A percentile compares a stretch with the other conserved stretches of the same genome.
phyloP scores from a whole-genome alignment of 1,139 yeast genomes.

The Ashbya aceris region DNA sequence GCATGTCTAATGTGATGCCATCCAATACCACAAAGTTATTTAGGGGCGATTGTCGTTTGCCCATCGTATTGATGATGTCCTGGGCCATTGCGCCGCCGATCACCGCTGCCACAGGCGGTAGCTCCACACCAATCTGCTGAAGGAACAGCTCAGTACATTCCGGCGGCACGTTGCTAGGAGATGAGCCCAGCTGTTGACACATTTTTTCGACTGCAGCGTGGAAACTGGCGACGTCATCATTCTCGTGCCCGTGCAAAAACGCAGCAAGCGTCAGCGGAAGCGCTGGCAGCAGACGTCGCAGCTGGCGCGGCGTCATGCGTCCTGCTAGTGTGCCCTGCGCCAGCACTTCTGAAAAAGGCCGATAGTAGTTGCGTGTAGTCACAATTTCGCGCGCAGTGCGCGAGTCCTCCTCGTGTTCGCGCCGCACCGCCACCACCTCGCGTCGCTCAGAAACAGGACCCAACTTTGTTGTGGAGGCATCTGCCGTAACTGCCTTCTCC shows the following conservation, averaged over 20 bases:
- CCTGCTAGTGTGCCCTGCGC: conserved; percentile 33
- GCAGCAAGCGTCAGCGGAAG: conserved; percentile 56
- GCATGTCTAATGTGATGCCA: conserved; percentile 63
- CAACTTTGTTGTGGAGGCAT: conserved; percentile 34
- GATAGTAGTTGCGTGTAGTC: conserved; percentile 47
- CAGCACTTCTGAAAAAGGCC: conserved; percentile 33
- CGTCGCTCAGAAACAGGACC: conserved; percentile 43
- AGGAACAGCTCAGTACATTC: conserved; percentile 36
- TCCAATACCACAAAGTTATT: conserved; percentile 75
- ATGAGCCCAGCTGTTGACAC: conserved; percentile 36
- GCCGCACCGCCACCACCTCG: conserved; percentile 42
- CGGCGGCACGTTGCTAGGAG: conserved; percentile 31
- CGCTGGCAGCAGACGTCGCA: conserved; percentile 48
- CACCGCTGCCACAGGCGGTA: conserved; percentile 79
- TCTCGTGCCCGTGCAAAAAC: conserved; percentile 29
- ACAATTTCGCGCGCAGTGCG: conserved; percentile 40
- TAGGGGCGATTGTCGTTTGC: conserved; percentile 70
- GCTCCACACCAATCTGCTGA: conserved; percentile 54
- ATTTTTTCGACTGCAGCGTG: conserved; percentile 29
- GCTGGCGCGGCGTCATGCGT: conserved; percentile 45
- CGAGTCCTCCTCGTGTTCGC: conserved; percentile 29
- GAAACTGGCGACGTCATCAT: conserved; percentile 20
- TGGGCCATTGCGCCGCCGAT: conserved; percentile 88
- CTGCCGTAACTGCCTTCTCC: conserved; percentile 41
- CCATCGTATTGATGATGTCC: conserved; percentile 75